A percentile compares a stretch with the other conserved stretches of the same genome.
phyloP scores from a whole-genome alignment of 2,329 filamentous ascomycete genomes.

The Plenodomus tracheiphilus region DNA sequence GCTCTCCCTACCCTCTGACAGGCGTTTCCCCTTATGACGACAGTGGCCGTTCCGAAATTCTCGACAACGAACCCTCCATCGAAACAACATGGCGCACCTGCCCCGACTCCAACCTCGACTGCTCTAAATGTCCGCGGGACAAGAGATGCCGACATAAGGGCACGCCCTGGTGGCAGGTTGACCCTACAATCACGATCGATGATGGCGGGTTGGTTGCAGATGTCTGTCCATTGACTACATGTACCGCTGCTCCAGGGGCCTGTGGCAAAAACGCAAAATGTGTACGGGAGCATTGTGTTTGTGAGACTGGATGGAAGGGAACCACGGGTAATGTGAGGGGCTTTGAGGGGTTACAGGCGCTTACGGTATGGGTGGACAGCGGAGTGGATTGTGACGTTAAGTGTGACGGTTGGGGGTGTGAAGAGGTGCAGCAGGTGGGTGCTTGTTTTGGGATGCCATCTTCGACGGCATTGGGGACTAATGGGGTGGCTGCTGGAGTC shows the following conservation, averaged over 20 bases:
- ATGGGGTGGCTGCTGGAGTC: not conserved
- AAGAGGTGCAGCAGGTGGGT: conserved; percentile 10
- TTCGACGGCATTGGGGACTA: not conserved
- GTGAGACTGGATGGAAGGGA: conserved; percentile 10
- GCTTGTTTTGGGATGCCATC: conserved; percentile 5
- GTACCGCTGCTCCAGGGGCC: not conserved
- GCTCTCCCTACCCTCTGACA: conserved; percentile 9
- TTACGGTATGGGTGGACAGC: conserved; percentile 14
- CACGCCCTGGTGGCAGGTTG: conserved; percentile 1
- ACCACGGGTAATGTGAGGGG: conserved; percentile 1
- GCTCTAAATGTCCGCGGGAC: conserved; percentile 14
- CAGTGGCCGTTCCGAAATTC: conserved; percentile 13
- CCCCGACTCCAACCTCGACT: conserved; percentile 10
- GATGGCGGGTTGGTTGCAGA: not conserved
- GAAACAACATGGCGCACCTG: conserved; percentile 7
- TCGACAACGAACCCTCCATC: conserved; percentile 7
- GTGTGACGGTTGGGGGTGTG: conserved; percentile 13
- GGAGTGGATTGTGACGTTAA: conserved; percentile 8
- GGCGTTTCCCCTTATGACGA: conserved; percentile 14
- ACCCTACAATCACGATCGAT: not conserved
- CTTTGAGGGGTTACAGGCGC: conserved; percentile 3
- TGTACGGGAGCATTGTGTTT: conserved; percentile 6
- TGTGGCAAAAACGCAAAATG: conserved; percentile 4
- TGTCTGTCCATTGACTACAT: not conserved
- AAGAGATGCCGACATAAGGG: conserved; percentile 4